Evolutionary conservation across 257 asterid species (phyloP).

Genomic region (Euphrasia confusa): DNA sequence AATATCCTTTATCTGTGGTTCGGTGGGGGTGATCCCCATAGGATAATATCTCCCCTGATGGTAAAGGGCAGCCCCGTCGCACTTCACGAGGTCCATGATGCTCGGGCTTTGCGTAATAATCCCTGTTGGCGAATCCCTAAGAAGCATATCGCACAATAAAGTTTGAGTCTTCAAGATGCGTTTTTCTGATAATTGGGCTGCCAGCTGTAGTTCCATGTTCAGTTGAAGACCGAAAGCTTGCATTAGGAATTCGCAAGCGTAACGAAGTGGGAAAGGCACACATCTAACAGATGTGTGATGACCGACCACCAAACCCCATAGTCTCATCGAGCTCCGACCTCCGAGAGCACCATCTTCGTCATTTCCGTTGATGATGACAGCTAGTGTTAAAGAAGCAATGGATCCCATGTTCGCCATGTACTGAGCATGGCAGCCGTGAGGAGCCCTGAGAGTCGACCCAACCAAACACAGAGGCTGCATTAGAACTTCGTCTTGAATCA

Average conservation of each 20-base stretch:
- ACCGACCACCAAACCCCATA: conserved; percentile 76
- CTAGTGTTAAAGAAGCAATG: conserved; percentile 61
- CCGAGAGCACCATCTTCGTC: conserved; percentile 42
- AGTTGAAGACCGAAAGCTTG: conserved; percentile 66
- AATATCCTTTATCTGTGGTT: conserved; percentile 47
- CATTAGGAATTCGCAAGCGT: conserved; percentile 65
- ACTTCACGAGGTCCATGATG: conserved; percentile 58
- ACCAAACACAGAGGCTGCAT: conserved; percentile 24
- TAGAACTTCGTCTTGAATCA: conserved; percentile 52
- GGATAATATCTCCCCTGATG: conserved; percentile 36
- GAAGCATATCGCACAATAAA: conserved; percentile 63
- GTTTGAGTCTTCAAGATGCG: conserved; percentile 52
- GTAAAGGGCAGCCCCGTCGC: conserved; percentile 50
- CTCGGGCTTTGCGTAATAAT: conserved; percentile 57
- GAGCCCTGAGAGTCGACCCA: conserved; percentile 68
- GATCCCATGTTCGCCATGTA: conserved; percentile 70
- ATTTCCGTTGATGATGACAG: conserved; percentile 50
- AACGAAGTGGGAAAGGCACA: conserved; percentile 68
- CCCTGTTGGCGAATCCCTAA: conserved; percentile 62
- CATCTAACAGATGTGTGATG: conserved; percentile 60
- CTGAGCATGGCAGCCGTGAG: conserved; percentile 60
- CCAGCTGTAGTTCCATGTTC: conserved; percentile 58
- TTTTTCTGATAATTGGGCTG: conserved; percentile 54
- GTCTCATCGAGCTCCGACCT: conserved; percentile 34
- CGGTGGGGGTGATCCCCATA: conserved; percentile 49